A percentile compares a stretch with the other conserved stretches of the same genome.
These are phyloP conservation scores for Escallonia rubra DNA, from an alignment of 129 eudicot genomes.

Conservation along the genomic window DNA sequence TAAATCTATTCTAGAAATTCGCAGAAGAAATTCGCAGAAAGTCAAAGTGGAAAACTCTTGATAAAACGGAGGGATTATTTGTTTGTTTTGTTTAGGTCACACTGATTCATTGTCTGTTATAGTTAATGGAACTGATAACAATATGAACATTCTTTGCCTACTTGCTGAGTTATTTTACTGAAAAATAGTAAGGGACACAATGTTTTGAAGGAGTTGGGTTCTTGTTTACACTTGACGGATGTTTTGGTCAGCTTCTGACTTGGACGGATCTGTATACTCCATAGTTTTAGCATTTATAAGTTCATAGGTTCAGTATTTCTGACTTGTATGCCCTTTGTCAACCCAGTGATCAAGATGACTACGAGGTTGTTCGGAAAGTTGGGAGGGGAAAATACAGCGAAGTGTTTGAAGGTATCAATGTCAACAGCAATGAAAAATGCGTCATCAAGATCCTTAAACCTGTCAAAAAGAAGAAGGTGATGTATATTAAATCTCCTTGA, in stretches of 20 bases:
- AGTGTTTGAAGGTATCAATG: constrained; percentile 63
- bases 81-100: no score
- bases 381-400: constrained; percentile 70
- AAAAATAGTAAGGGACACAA: no score
- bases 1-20: no score
- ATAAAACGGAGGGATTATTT: no score
- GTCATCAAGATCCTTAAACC: constrained; percentile 62
- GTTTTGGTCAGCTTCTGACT: neutral
- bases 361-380: constrained; percentile 62
- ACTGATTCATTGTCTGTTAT: no score
- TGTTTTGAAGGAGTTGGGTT: no score
- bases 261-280: neutral
- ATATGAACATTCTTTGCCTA: no score
- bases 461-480: constrained; percentile 63
- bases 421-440: constrained; percentile 40
- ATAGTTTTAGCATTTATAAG: neutral
- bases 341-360: constrained; percentile 57
- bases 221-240: neutral
- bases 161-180: no score
- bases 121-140: no score
- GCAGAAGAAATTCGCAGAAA: no score
- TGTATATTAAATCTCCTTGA: neutral
- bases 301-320: neutral
- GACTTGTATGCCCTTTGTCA: neutral
- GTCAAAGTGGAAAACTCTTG: no score